Conservation (phyloP, 306 rosid genomes). For the Lagenaria siceraria region DNA sequence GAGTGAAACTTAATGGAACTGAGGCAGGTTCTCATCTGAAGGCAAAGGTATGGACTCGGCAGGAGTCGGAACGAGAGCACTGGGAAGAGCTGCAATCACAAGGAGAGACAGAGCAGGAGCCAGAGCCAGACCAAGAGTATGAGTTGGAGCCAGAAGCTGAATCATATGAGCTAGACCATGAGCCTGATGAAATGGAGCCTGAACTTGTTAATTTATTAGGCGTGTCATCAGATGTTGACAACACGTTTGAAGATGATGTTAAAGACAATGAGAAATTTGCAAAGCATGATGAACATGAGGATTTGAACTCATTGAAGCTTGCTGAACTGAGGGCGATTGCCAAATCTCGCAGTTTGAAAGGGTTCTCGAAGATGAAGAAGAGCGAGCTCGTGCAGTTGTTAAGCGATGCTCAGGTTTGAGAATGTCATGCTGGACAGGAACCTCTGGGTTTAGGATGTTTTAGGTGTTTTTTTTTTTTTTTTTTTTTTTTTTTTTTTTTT, state of each 20-base stretch:
- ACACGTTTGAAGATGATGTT: conserved; percentile 17
- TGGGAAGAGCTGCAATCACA: conserved; percentile 6
- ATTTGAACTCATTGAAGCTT: conserved; percentile 55
- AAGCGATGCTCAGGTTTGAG: conserved; percentile 19
- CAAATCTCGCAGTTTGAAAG: conserved; percentile 66
- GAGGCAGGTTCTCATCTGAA: conserved; percentile 23
- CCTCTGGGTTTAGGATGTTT: background rate
- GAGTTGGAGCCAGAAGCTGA: conserved; percentile 18
- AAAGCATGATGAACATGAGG: conserved; percentile 34
- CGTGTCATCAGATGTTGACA: conserved; percentile 32
- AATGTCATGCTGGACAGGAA: background rate
- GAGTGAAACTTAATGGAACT: conserved; percentile 19
- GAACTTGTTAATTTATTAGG: conserved; percentile 32
- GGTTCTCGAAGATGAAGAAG: conserved; percentile 89
- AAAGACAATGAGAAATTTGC: conserved; percentile 17
- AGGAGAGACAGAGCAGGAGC: background rate
- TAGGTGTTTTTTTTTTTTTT: background rate
- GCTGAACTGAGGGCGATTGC: conserved; percentile 75
- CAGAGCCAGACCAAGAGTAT: conserved; percentile 10
- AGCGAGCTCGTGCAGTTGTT: conserved; percentile 58
- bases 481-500: background rate
- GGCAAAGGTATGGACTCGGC: background rate
- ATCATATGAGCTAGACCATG: conserved; percentile 19
- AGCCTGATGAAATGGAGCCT: conserved; percentile 19
- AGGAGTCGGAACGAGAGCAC: background rate